Conservation (phyloP, 108 stramenopile genomes). For the Aurantiochytrium sp. region DNA sequence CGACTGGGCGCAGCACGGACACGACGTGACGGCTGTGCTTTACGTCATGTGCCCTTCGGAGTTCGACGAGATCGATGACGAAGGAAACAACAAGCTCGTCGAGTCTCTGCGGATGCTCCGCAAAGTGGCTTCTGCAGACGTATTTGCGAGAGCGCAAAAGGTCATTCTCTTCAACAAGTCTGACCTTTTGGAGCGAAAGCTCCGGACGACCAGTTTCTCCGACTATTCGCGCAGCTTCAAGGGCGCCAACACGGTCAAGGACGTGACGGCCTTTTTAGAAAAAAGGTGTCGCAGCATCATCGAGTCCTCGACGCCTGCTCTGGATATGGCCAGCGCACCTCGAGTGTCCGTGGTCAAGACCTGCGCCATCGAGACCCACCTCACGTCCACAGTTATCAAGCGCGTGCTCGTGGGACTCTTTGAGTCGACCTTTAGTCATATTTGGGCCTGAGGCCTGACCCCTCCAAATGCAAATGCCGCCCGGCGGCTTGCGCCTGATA, state of each 20-base stretch:
- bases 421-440: background rate
- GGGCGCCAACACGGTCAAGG: background rate
- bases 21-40: background rate
- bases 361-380: background rate
- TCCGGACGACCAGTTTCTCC: background rate
- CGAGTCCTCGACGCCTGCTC: background rate
- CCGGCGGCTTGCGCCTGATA: too few relatives aligned
- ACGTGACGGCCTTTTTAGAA: background rate
- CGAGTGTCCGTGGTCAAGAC: background rate
- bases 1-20: background rate
- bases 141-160: background rate
- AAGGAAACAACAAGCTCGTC: background rate
- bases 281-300: background rate
- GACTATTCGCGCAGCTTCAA: background rate
- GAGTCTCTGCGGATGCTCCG: background rate
- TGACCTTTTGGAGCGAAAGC: background rate
- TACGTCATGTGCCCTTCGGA: background rate
- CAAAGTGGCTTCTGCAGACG: background rate
- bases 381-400: background rate
- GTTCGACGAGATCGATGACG: background rate
- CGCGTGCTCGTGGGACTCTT: background rate
- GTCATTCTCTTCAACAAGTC: conserved; percentile 13
- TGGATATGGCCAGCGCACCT: background rate
- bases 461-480: too few relatives aligned
- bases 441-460: too few relatives aligned